Base-by-base conservation (phyloP, 192 early-diverging fungal genomes). In the Linnemannia hyalina region DNA sequence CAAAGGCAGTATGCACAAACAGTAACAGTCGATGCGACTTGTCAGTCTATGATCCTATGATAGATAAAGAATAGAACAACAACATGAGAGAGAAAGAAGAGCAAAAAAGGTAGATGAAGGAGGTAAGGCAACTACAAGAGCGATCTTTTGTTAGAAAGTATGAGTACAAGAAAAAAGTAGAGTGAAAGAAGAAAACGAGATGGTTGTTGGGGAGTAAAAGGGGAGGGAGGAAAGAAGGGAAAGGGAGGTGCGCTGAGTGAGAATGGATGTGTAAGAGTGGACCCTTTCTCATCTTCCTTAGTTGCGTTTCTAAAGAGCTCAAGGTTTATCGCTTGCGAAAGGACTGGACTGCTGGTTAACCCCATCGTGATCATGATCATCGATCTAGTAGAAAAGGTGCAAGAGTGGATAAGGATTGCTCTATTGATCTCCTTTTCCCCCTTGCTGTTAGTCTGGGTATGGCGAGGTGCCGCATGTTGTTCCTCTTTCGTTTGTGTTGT, bases 371-470 rank as follows among this genome's bases (percentile, higher is more conserved):
- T 57, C 6, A 32, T 32, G 60, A 32, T 32, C 10, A 65, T 65
- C 60, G 11, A 65, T 65, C 60, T 65, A 3, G 60, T 65, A 65
- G 60, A 65, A 65, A 65, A 65, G 60, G 29, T 65, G 60, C 60
- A 32, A 65, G 60, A 65, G 60, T 65, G 11, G 60, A 65, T 65
- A 65, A 11, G 29, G 60, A 65, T 65, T 65, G 60, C 60, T 29
- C 60, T 8, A 65, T 65, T 65, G 60, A 65, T 65, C 60, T 52
- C 49, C 1, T 52, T 52, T 22, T 52, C 49, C 49, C 47, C 18
- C 3, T 5, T 22, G 49, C 18, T 22, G 49, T 52, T 52, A 52
- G 49, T 52, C 49, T 52, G 49, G 49, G 49, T 52, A 52, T 4
- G 49, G 18, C 18, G 18, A 52, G 49, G 18, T 52, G 18, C 49